phyloP scores from a whole-genome alignment of 768 basidiomycete genomes.

The Clitopilus hobsonii region DNA sequence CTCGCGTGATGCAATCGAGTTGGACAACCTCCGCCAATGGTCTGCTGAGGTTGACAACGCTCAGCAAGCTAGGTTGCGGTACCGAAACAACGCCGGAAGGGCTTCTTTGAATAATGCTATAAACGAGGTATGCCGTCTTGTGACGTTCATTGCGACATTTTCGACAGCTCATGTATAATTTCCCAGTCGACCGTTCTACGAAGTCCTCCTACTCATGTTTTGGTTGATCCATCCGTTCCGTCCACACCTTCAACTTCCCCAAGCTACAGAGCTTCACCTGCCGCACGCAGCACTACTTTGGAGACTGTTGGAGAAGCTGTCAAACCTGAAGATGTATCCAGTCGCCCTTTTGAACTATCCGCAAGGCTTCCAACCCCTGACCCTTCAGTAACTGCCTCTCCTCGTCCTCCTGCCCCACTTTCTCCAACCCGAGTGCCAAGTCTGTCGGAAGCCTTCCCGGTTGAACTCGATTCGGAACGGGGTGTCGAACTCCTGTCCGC shows the following conservation, averaged over 20 bases:
- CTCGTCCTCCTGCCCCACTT: conserved; percentile 7
- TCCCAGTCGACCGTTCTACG: conserved; percentile 41
- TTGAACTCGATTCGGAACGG: conserved; percentile 37
- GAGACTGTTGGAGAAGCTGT: background rate
- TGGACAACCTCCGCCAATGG: conserved; percentile 56
- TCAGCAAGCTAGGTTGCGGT: conserved; percentile 21
- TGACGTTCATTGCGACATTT: conserved; percentile 1
- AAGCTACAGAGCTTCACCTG: conserved; percentile 16
- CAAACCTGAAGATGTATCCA: conserved; percentile 7
- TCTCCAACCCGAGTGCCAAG: conserved; percentile 26
- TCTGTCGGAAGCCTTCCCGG: conserved; percentile 38
- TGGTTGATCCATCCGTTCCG: conserved; percentile 30
- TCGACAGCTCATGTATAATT: background rate
- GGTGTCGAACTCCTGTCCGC: conserved; percentile 40
- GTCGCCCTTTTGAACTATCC: conserved; percentile 4
- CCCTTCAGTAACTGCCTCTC: conserved; percentile 7
- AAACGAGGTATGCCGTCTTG: conserved; percentile 39
- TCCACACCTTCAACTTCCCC: conserved; percentile 20
- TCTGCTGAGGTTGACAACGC: conserved; percentile 34
- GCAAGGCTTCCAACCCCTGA: conserved; percentile 10
- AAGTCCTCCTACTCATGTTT: conserved; percentile 45
- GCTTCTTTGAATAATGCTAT: conserved; percentile 23
- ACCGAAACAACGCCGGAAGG: conserved; percentile 19
- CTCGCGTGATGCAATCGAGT: conserved; percentile 30
- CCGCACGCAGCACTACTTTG: conserved; percentile 12